Evolutionary conservation across 371 early-diverging fungal genomes (phyloP).

Genomic region (Syncephalastrum racemosum): DNA sequence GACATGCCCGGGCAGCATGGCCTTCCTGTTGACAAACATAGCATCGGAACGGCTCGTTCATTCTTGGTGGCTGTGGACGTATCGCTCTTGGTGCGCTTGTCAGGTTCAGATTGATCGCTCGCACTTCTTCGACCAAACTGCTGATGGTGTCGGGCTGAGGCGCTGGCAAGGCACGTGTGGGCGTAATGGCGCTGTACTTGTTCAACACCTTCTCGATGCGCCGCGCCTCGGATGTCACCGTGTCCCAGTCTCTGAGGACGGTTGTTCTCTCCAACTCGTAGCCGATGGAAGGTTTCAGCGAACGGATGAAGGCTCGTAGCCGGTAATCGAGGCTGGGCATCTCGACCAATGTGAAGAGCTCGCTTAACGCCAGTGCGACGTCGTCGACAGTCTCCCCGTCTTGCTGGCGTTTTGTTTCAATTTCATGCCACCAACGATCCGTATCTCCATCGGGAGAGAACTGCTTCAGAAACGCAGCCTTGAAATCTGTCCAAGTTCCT

Average conservation of each 20-base stretch:
- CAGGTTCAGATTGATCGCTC: too few relatives aligned
- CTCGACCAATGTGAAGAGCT: slow-evolving; percentile 1
- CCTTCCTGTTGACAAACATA: too few relatives aligned
- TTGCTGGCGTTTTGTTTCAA: slow-evolving; percentile 1
- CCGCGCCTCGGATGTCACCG: neutral
- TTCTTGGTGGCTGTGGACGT: too few relatives aligned
- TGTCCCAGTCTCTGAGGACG: slow-evolving; percentile 1
- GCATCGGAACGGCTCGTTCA: too few relatives aligned
- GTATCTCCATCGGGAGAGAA: neutral
- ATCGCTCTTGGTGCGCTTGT: too few relatives aligned
- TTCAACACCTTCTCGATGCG: slow-evolving; percentile 1
- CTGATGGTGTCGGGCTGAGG: too few relatives aligned
- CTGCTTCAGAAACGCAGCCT: neutral
- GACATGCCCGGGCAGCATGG: too few relatives aligned
- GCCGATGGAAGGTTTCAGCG: neutral
- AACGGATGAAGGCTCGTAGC: neutral
- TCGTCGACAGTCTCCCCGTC: slow-evolving; percentile 5
- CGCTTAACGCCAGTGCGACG: neutral
- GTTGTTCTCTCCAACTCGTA: neutral
- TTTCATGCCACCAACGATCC: slow-evolving; percentile 2
- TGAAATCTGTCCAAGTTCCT: neutral
- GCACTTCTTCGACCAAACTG: too few relatives aligned
- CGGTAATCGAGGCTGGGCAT: neutral
- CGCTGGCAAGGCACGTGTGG: too few relatives aligned
- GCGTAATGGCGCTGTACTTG: neutral